Base-by-base conservation (phyloP, 2,329 filamentous ascomycete genomes). In the Penicillium sp. region DNA sequence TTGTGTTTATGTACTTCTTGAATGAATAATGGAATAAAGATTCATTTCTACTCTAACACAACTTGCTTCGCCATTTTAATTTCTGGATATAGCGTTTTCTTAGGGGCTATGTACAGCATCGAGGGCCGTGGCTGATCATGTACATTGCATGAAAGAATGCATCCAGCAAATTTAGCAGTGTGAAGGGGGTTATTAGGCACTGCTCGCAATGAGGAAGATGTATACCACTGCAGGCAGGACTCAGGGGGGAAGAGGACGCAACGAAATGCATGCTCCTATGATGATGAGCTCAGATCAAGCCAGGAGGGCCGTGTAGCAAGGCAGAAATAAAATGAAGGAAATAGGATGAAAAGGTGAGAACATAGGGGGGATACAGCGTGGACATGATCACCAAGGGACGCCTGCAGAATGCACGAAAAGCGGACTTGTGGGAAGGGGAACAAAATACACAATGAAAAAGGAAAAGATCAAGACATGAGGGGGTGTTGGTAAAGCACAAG, bases 321-420 rank as follows among this genome's bases (percentile, higher is more conserved):
- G 48, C 63, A 61, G 58, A 58, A 62, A 61, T n/a, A n/a, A n/a
- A n/a, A n/a, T n/a, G n/a, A n/a, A n/a, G n/a, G n/a, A n/a, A n/a
- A n/a, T n/a, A n/a, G 56, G 59, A 38, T 54, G 57, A 59, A 61
- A 59, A 32, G 38, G 39, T 32, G 14, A 40, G 38, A 47, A 46
- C 46, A 53, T 36, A 47, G 35, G 51, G 53, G 53, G 48, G 58
- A 61, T 62, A 62, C 58, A 64, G 55, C 30, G 50, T 47, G 49
- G 43, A 55, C 50, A 61, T 62, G 46, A 59, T 41, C 55, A 62
- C 51, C 60, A 61, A 61, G 60, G 64, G 67, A 73, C 71, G 71
- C 71, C 71, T 68, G 67, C 68, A 55, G 64, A 63, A 74, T 74
- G 71, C 70, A 71, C 67, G 48, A 57, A 61, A 65, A 66, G 59